Conservation (phyloP, 306 rosid genomes). For the Hippophae rhamnoides region DNA sequence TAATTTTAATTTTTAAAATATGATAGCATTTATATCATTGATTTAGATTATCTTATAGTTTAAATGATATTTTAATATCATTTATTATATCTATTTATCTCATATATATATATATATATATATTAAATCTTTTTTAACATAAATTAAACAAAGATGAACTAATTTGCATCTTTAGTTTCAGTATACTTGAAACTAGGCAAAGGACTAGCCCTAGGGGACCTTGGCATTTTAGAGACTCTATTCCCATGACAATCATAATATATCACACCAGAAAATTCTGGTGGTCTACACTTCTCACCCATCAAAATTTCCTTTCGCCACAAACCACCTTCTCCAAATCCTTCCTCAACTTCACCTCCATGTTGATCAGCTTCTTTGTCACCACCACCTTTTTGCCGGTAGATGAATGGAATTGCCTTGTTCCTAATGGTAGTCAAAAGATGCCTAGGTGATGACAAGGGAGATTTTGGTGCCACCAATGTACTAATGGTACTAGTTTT, state of each 20-base stretch:
- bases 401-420: slow-evolving; percentile 10
- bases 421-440: slow-evolving; percentile 12
- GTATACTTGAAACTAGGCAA: slow-evolving; percentile 1
- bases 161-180: slow-evolving; percentile 1
- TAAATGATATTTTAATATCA: no score
- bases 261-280: slow-evolving; percentile 34
- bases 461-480: background rate
- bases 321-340: slow-evolving; percentile 22
- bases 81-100: no score
- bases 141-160: background rate
- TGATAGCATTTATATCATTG: no score
- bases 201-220: slow-evolving; percentile 24
- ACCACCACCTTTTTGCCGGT: slow-evolving; percentile 7
- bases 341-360: background rate
- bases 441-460: slow-evolving; percentile 5
- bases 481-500: background rate
- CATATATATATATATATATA: no score
- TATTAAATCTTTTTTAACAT: no score
- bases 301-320: slow-evolving; percentile 40
- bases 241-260: slow-evolving; percentile 34
- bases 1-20: no score
- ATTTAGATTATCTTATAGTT: no score
- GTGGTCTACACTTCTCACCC: slow-evolving; percentile 41
- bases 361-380: background rate
- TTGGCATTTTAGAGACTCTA: slow-evolving; percentile 20